Base-by-base conservation (phyloP, 306 rosid genomes). In the Hippophae rhamnoides region DNA sequence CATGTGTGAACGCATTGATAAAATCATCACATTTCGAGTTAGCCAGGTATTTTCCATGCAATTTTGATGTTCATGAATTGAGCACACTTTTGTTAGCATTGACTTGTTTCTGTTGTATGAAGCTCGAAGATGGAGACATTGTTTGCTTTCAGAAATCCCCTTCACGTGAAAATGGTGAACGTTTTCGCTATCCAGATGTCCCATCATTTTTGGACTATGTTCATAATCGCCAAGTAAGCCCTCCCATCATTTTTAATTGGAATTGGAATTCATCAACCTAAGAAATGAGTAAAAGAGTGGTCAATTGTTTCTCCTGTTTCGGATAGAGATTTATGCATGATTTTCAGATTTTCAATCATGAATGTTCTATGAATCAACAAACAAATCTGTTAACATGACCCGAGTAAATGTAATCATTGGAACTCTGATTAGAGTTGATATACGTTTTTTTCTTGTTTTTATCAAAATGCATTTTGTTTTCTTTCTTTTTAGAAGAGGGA, bases 91-190 rank as follows among this genome's bases (percentile, higher is more conserved):
- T 46, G 13, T 25, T 10, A 45, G 52, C 45, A 45, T 10, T 64
- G 11, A 56, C 43, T 63, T 54, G 67, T 61, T 42, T 25, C 42
- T 41, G 64, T 72, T 73, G 57, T 61, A 6, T 60, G 8, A 84
- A 89, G 96, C 76, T 85, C 60, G 89, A 84, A 74, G 89, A 87
- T 72, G 96, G 96, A 41, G 96, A 87, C 69, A 82, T 87, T 55
- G 27, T 87, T 46, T 87, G 96, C 81, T 82, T 78, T 78, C 96
- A 87, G 69, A 87, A 84, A 70, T 74, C 77, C 58, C 69, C 72
- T 63, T 51, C 72, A 12, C 50, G 58, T 48, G 83, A 72, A 50
- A 78, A 47, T 61, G 79, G 58, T 43, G 83, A 69, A 52, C 80
- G 60, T 10, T 56, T 42, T 55, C 95, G 89, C 43, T 87, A 80